phyloP scores from a whole-genome alignment of 1,139 yeast species.

The Sugiyamaella xylanicola region DNA sequence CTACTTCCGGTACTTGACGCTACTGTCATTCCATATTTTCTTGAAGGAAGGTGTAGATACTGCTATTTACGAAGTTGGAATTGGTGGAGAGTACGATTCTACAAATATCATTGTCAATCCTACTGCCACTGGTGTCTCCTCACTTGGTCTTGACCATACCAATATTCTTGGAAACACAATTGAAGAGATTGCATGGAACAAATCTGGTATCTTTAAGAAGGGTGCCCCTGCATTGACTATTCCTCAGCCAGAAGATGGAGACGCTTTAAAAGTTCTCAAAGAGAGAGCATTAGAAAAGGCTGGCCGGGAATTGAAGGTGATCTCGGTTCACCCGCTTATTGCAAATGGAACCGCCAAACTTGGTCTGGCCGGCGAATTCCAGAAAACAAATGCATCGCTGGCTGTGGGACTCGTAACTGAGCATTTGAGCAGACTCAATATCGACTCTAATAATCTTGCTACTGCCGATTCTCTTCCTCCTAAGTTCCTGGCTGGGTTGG shows the following conservation, averaged over 20 bases:
- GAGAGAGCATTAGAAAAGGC: slow-evolving; percentile 68
- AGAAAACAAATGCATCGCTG: slow-evolving; percentile 79
- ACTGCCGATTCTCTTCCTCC: slow-evolving; percentile 49
- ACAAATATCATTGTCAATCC: slow-evolving; percentile 85
- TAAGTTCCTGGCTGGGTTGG: slow-evolving; percentile 65
- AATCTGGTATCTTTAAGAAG: slow-evolving; percentile 85
- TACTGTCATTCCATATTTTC: slow-evolving; percentile 88
- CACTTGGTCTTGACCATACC: slow-evolving; percentile 92
- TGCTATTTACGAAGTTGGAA: slow-evolving; percentile 96
- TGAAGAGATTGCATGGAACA: slow-evolving; percentile 93
- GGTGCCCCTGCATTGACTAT: slow-evolving; percentile 70
- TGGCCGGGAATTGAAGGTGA: slow-evolving; percentile 52
- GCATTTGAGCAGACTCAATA: slow-evolving; percentile 58
- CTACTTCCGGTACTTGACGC: slow-evolving; percentile 87
- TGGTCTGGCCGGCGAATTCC: slow-evolving; percentile 89
- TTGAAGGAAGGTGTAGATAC: slow-evolving; percentile 84
- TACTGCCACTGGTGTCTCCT: slow-evolving; percentile 80
- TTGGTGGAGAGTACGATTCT: slow-evolving; percentile 96
- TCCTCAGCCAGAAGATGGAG: slow-evolving; percentile 56
- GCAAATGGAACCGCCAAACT: slow-evolving; percentile 47
- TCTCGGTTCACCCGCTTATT: slow-evolving; percentile 48
- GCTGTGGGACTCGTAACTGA: slow-evolving; percentile 74
- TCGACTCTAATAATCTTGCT: slow-evolving; percentile 9
- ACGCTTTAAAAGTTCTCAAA: slow-evolving; percentile 46
- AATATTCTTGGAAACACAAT: slow-evolving; percentile 85